Conservation (phyloP, 1,139 yeast genomes). For the Taphrina pruni region DNA sequence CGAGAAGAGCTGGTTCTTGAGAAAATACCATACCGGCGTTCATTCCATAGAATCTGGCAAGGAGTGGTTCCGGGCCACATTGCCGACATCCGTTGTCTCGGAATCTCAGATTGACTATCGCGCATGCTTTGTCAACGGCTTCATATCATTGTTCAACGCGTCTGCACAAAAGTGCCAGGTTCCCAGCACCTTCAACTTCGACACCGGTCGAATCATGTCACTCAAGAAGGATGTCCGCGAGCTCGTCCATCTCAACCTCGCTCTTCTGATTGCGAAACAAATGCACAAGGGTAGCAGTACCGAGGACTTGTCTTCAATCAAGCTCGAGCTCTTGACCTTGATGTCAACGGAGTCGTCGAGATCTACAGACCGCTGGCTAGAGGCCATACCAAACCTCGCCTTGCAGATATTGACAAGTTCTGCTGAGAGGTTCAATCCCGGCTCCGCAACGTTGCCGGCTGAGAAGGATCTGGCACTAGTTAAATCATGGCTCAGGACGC, state of each 20-base stretch:
- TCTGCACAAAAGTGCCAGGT: slow-evolving; percentile 7
- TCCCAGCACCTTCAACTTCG: slow-evolving; percentile 28
- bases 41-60: slow-evolving; percentile 2
- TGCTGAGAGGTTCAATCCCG: background rate
- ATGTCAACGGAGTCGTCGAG: slow-evolving; percentile 6
- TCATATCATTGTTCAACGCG: slow-evolving; percentile 7
- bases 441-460: slow-evolving; percentile 8
- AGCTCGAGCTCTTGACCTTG: slow-evolving; percentile 26
- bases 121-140: slow-evolving; percentile 12
- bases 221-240: slow-evolving; percentile 27
- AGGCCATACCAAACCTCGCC: slow-evolving; percentile 25
- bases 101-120: background rate
- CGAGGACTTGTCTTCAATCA: slow-evolving; percentile 4
- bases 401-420: slow-evolving; percentile 20
- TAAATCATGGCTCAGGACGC: slow-evolving; percentile 23
- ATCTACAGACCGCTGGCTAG: slow-evolving; percentile 14
- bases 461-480: slow-evolving; percentile 7
- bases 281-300: slow-evolving; percentile 5
- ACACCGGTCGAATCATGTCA: slow-evolving; percentile 27
- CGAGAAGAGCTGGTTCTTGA: slow-evolving; percentile 66
- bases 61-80: slow-evolving; percentile 11
- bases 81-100: background rate
- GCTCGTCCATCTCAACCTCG: slow-evolving; percentile 14
- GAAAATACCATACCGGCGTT: slow-evolving; percentile 18
- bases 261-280: slow-evolving; percentile 21